Evolutionary conservation across 106 monocot genomes (phyloP).

Genomic region (Dioscorea zingiberensis): DNA sequence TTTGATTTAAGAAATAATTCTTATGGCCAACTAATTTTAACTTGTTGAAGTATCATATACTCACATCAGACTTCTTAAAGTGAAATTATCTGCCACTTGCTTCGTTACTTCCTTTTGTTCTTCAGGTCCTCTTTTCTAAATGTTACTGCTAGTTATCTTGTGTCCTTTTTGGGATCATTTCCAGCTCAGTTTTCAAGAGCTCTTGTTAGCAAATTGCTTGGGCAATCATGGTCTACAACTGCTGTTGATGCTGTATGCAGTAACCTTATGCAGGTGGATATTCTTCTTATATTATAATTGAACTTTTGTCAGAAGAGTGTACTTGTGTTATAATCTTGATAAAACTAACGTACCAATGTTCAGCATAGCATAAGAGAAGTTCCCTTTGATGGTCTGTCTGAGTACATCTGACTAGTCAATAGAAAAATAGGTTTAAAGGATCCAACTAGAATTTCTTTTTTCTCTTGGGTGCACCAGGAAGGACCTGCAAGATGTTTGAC

Average conservation of each 20-base stretch:
- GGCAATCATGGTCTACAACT: slow-evolving; percentile 59
- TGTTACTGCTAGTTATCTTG: slow-evolving; percentile 40
- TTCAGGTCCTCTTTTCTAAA: slow-evolving; percentile 65
- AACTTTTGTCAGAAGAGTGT: neutral
- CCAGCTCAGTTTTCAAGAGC: slow-evolving; percentile 27
- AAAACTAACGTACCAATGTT: too few relatives aligned
- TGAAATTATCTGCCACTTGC: neutral
- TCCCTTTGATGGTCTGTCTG: too few relatives aligned
- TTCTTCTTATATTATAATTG: neutral
- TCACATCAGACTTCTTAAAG: neutral
- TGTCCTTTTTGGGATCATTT: slow-evolving; percentile 50
- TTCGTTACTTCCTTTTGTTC: neutral
- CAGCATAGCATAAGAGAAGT: too few relatives aligned
- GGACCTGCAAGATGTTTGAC: too few relatives aligned
- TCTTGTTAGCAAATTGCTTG: slow-evolving; percentile 52
- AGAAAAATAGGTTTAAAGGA: too few relatives aligned
- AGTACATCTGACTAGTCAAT: too few relatives aligned
- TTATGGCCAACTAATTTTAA: too few relatives aligned
- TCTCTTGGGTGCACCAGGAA: too few relatives aligned
- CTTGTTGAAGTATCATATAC: neutral
- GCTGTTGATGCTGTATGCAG: slow-evolving; percentile 72
- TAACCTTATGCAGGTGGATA: slow-evolving; percentile 55
- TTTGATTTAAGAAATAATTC: too few relatives aligned
- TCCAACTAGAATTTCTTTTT: too few relatives aligned
- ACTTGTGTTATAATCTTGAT: too few relatives aligned